phyloP scores from a whole-genome alignment of 2,329 filamentous ascomycete genomes.

The Aureobasidium musti region DNA sequence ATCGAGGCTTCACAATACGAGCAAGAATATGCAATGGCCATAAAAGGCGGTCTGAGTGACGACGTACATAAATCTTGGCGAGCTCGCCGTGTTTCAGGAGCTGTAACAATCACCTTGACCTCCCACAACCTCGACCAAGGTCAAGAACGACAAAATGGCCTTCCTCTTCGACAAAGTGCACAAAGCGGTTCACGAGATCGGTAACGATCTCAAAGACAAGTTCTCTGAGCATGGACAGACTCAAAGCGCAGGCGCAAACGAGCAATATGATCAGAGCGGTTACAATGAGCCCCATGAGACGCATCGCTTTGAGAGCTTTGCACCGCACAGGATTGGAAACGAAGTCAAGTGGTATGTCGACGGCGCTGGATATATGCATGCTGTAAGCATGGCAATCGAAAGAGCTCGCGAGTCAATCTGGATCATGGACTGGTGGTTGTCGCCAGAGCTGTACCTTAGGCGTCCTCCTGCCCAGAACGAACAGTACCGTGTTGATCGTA shows the following conservation, averaged over 20 bases:
- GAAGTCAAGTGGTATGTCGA: constrained; percentile 88
- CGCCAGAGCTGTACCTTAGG: constrained; percentile 82
- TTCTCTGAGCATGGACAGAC: constrained; percentile 43
- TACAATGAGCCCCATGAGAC: constrained; percentile 47
- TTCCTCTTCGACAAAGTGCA: constrained; percentile 59
- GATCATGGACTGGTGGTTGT: constrained; percentile 90
- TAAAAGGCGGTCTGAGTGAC: constrained; percentile 10
- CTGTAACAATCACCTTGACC: background rate
- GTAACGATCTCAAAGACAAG: constrained; percentile 54
- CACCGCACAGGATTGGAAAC: constrained; percentile 69
- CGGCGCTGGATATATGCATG: constrained; percentile 81
- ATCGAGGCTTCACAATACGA: background rate
- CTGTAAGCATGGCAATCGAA: constrained; percentile 77
- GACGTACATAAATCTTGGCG: constrained; percentile 18
- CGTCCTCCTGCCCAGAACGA: constrained; percentile 80
- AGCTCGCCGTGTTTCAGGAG: background rate
- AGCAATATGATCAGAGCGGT: constrained; percentile 49
- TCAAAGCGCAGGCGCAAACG: constrained; percentile 40
- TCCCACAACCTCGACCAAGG: background rate
- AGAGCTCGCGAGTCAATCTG: constrained; percentile 75
- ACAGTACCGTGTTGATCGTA: constrained; percentile 77
- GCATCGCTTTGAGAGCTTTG: constrained; percentile 65
- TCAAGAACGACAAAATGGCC: constrained; percentile 37
- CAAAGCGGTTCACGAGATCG: constrained; percentile 53
- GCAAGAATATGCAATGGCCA: background rate